phyloP scores from a whole-genome alignment of 2,329 filamentous ascomycete genomes.

The Calycina herbarum region DNA sequence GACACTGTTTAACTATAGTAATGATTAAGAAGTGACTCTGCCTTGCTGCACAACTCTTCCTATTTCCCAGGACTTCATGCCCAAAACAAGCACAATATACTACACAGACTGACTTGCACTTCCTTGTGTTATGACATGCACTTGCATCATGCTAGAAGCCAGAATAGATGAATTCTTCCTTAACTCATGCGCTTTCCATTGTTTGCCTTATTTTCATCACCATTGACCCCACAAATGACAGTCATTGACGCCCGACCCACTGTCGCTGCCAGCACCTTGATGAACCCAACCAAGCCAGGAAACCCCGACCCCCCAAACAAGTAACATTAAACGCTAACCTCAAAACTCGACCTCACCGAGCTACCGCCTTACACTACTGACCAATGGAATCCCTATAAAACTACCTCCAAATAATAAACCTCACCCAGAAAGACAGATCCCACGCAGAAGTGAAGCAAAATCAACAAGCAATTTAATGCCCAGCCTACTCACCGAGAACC shows the following conservation, averaged over 20 bases:
- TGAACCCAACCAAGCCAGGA: neutral
- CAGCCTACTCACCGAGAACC: neutral
- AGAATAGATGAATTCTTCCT: neutral
- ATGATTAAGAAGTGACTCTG: neutral
- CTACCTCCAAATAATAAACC: neutral
- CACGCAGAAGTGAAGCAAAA: neutral
- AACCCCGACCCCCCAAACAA: neutral
- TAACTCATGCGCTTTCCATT: neutral
- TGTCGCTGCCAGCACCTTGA: neutral
- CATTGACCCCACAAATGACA: neutral
- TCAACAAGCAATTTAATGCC: neutral
- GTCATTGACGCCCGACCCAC: neutral
- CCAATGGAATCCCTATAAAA: neutral
- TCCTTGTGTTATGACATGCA: neutral
- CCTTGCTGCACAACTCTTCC: neutral
- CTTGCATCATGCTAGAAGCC: neutral
- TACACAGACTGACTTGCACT: neutral
- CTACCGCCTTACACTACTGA: neutral
- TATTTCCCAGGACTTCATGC: neutral
- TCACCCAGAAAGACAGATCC: neutral
- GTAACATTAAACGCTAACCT: neutral
- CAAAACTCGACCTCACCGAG: neutral
- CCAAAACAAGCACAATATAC: neutral
- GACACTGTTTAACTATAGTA: too few relatives aligned
- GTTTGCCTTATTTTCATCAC: neutral